Evolutionary conservation across 768 basidiomycete species (phyloP), one percentile per base, ranked within the genome.

Genomic region (Auricularia sp.): DNA sequence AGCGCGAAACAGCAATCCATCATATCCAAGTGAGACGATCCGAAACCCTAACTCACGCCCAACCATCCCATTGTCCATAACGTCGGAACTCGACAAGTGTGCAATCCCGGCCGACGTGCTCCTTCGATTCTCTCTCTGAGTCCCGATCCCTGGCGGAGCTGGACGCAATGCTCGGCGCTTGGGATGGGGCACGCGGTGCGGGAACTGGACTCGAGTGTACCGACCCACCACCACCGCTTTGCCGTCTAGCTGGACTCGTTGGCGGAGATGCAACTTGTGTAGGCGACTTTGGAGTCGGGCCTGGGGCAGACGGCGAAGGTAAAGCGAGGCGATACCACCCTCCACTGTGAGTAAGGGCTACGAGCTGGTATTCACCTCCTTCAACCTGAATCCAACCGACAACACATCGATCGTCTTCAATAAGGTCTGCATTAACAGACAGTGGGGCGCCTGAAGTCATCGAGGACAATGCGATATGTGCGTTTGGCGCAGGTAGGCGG

Each of bases 321-420:
- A 93, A 74, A 18, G 87, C 81, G 11, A 95, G 78, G 7, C 92
- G 83, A 75, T 93, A 96, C 93, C 93, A 96, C 1, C 91, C 90
- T n/a, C 93, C 93, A 0, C 86, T 83, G 70, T 87, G 94, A 0
- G 94, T 96, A 66, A 96, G 74, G 3, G 90, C 91, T 65, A 96
- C 77, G 21, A 97, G 82, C 70, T 94, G 91, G 70, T 87, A 82
- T n/a, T 67, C 66, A 58, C 63, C 64, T 16, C 67, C 68, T 53
- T 70, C 68, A n/a, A 77, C 82, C 67, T 82, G 77, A 33, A 93
- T 87, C 92, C 92, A 94, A n/a, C 88, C 90, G 10, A 93, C 90
- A 2, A 86, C 84, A 67, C 91, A 93, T 62, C 85, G 86, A 75
- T 93, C 92, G 73, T 93, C 92, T 54, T 91, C 92, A 34, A 81